Percentiles rank a stretch among this genome's conserved stretches.
Evolutionary conservation across 306 rosid genomes (phyloP).

Genomic region (Glycyrrhiza uralensis): DNA sequence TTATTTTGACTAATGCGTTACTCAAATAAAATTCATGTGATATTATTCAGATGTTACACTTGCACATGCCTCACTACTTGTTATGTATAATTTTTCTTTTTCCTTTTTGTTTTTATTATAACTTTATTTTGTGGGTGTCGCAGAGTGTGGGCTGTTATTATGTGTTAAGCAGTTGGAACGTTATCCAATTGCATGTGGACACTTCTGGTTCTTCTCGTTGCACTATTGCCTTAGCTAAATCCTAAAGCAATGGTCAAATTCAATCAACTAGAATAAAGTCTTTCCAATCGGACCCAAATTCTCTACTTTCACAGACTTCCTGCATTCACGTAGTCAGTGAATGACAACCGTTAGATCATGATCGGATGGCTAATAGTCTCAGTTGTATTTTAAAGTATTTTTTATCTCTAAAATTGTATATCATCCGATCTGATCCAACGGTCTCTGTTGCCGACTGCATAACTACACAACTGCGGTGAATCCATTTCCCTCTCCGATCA

Average conservation of each 20-base stretch:
- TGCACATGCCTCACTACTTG: not conserved
- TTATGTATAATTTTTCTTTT: no score
- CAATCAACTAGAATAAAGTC: not conserved
- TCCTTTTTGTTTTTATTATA: not conserved
- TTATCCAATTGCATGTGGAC: conserved; percentile 6
- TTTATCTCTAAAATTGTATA: no score
- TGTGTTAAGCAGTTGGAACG: conserved; percentile 24
- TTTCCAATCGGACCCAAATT: no score
- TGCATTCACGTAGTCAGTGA: no score
- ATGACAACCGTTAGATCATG: no score
- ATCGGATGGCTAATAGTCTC: no score
- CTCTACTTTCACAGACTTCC: no score
- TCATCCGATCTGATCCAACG: no score
- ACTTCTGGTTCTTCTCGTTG: not conserved
- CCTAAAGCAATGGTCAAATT: not conserved
- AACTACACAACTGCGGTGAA: no score
- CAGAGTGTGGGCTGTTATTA: not conserved
- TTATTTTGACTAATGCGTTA: not conserved
- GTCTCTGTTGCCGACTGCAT: no score
- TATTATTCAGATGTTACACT: not conserved
- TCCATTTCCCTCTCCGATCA: no score
- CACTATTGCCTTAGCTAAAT: not conserved
- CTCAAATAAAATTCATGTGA: not conserved
- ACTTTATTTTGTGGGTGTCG: not conserved
- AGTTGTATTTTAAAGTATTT: no score